A percentile compares a stretch with the other conserved stretches of the same genome.
Conservation (phyloP, 257 asterid genomes). For the Jaltomata sinuosa region DNA sequence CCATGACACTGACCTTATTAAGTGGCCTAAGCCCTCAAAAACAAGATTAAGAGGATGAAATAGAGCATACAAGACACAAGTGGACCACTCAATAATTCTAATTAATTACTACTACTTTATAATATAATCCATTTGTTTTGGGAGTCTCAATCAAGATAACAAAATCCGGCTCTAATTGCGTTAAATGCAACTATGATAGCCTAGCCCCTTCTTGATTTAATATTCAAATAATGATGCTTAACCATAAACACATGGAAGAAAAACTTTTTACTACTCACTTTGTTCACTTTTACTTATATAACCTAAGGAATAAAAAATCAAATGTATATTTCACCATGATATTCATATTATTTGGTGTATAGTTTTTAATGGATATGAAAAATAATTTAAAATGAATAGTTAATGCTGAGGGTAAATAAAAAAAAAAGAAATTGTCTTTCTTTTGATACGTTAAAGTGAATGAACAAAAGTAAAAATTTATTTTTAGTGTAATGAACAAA, state of each 20-base stretch:
- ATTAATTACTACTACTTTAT: background rate
- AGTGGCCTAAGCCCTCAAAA: background rate
- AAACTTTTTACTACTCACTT: background rate
- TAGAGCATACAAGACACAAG: background rate
- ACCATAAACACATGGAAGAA: background rate
- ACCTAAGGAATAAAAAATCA: no score
- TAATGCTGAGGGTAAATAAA: no score
- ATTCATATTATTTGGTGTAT: no score
- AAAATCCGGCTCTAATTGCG: background rate
- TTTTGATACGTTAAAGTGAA: no score
- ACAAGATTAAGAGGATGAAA: background rate
- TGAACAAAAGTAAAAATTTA: no score
- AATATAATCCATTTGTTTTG: background rate
- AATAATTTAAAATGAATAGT: no score
- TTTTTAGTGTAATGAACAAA: no score
- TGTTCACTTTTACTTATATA: no score
- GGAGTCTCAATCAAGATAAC: background rate
- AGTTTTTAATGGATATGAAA: no score
- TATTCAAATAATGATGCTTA: background rate
- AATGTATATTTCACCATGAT: no score
- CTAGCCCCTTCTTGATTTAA: background rate
- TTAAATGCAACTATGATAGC: background rate
- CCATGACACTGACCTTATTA: background rate
- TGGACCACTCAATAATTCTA: background rate
- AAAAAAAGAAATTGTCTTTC: no score